Base-by-base conservation (phyloP, 495 filamentous ascomycete genomes). In the Glutinoglossum americanum region DNA sequence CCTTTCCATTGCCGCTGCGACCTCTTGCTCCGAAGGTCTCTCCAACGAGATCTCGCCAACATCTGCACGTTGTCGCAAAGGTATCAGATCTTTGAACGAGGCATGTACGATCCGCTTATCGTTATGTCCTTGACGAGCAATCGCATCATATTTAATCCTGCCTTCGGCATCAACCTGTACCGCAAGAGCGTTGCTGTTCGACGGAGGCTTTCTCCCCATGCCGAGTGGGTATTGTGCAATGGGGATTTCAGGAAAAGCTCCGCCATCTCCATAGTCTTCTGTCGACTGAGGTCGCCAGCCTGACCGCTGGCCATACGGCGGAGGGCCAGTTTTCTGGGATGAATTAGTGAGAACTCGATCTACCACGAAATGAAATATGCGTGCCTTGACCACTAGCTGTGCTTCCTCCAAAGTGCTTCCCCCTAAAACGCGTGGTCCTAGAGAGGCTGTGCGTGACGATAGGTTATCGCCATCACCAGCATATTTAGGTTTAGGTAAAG, bases 81-180 rank as follows among this genome's bases (percentile, higher is more conserved):
- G 92, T 41, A 99, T 99, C 56, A 99, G 74, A 68, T 97, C 92
- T 68, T 92, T 94, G 74, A 99, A 99, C 25, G 82, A 89, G 27
- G 92, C 80, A 70, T 99, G 92, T 13, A 99, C 80, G 60, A 95
- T 84, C 32, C 87, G 76, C 59, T 83, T 80, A 33, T 84, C 84
- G 66, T 74, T 75, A 66, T 97, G 92, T 32, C 92, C 92, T 64
- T 89, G 84, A 55, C 84, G 80, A 54, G 92, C 93, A 65, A 99
- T 95, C 25, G 89, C 89, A 67, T 93, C 88, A 69, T 95, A 97
- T 69, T 96, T 94, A 33, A 96, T 84, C 64, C 92, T 93, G 15
- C 92, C 92, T 59, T 90, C 82, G 0, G 74, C 80, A 66, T 97
- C 87, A 54, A 97, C 89, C 66, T 95, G 86, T 27, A 97, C 75